phyloP scores from a whole-genome alignment of 176 grass and related monocot species.

The Dendrocalamus sinicus region DNA sequence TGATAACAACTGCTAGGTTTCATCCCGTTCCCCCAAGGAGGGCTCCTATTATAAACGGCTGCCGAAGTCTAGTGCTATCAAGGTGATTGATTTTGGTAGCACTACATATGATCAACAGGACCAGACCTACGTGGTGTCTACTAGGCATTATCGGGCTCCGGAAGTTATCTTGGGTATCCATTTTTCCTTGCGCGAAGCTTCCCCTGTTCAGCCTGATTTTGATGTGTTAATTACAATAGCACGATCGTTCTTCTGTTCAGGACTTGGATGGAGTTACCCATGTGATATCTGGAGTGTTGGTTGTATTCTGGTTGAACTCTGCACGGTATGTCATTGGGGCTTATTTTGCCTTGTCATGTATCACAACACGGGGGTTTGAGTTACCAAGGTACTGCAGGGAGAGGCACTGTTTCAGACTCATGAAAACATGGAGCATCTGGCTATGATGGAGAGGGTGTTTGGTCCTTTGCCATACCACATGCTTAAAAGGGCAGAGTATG shows the following conservation, averaged over 20 bases:
- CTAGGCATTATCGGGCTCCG: conserved; percentile 89
- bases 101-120: conserved; percentile 70
- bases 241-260: conserved; percentile 48
- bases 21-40: conserved; percentile 61
- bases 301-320: conserved; percentile 95
- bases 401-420: conserved; percentile 75
- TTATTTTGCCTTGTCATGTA: conserved; percentile 1
- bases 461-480: conserved; percentile 60
- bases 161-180: conserved; percentile 90
- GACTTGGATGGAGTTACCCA: conserved; percentile 89
- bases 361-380: conserved; percentile 33
- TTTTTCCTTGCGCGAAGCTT: conserved; percentile 27
- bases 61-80: conserved; percentile 91
- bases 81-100: conserved; percentile 99
- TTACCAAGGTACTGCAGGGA: conserved; percentile 51
- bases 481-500: conserved; percentile 67
- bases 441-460: conserved; percentile 74
- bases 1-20: conserved; percentile 51
- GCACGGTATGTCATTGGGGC: conserved; percentile 71
- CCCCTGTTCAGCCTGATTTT: conserved; percentile 6
- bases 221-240: conserved; percentile 22
- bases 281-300: conserved; percentile 99
- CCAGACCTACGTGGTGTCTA: conserved; percentile 89
- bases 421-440: conserved; percentile 71
- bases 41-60: conserved; percentile 76